Evolutionary conservation across 2,329 filamentous ascomycete species (phyloP).

Genomic region (Phoma sp.): DNA sequence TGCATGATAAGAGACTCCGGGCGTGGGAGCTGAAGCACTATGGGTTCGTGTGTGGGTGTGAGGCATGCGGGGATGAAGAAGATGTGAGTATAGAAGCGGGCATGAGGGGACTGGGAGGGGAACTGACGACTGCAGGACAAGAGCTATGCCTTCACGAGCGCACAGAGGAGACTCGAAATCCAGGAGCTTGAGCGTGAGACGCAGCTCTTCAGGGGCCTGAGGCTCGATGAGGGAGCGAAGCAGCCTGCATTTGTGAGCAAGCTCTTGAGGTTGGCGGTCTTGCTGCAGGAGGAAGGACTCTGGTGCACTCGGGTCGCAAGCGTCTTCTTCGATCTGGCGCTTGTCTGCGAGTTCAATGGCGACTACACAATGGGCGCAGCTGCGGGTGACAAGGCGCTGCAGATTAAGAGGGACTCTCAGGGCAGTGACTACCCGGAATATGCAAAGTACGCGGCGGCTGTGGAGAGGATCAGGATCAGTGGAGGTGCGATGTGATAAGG

Average conservation of each 20-base stretch:
- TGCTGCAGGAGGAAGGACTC: slow-evolving; percentile 37
- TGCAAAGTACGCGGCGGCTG: slow-evolving; percentile 26
- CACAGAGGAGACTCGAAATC: slow-evolving; percentile 40
- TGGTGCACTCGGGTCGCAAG: slow-evolving; percentile 31
- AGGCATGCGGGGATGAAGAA: slow-evolving; percentile 40
- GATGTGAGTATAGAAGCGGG: slow-evolving; percentile 19
- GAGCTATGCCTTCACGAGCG: slow-evolving; percentile 35
- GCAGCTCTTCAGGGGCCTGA: slow-evolving; percentile 18
- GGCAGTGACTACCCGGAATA: slow-evolving; percentile 37
- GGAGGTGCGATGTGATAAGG: neutral
- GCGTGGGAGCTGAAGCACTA: slow-evolving; percentile 45
- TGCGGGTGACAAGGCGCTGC: slow-evolving; percentile 34
- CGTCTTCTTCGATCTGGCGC: slow-evolving; percentile 41
- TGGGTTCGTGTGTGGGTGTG: slow-evolving; percentile 47
- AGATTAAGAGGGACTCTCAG: slow-evolving; percentile 35
- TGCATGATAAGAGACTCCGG: slow-evolving; percentile 36
- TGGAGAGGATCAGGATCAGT: slow-evolving; percentile 29
- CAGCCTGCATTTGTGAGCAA: slow-evolving; percentile 24
- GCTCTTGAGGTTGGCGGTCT: slow-evolving; percentile 36
- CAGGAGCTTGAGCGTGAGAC: slow-evolving; percentile 43
- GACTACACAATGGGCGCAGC: slow-evolving; percentile 29
- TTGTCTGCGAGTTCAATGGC: slow-evolving; percentile 34
- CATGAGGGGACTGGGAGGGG: neutral
- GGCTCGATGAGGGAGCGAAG: slow-evolving; percentile 21
- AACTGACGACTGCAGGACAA: slow-evolving; percentile 7